phyloP scores from a whole-genome alignment of 768 basidiomycete species.

The Termitomyces sp. region DNA sequence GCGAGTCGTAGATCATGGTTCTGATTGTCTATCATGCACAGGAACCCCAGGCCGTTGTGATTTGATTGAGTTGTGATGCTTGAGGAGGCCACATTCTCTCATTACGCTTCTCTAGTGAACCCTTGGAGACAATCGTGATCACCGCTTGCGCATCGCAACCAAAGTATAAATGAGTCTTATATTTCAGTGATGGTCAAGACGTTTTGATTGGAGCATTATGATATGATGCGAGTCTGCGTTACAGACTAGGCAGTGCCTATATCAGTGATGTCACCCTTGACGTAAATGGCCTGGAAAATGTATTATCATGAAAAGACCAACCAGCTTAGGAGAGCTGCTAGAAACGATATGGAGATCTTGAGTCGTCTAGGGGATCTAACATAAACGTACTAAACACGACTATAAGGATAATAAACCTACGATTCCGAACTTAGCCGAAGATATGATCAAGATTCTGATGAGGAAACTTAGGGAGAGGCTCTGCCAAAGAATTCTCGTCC shows the following conservation, averaged over 20 bases:
- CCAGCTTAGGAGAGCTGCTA: neutral
- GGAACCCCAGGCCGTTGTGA: neutral
- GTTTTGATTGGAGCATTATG: neutral
- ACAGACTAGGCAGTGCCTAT: neutral
- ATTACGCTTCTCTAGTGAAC: neutral
- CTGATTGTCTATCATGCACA: neutral
- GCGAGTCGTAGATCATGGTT: neutral
- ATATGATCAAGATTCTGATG: conserved; percentile 8
- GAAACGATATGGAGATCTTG: neutral
- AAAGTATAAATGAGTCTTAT: neutral
- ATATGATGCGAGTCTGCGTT: neutral
- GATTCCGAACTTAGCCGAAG: neutral
- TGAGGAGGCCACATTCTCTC: neutral
- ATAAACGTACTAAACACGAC: neutral
- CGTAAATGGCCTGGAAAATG: neutral
- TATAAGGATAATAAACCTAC: neutral
- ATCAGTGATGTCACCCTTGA: neutral
- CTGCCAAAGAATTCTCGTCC: conserved; percentile 72
- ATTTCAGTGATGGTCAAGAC: neutral
- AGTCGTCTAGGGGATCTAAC: neutral
- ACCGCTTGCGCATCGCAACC: neutral
- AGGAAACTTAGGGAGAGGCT: conserved; percentile 39
- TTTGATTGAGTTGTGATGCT: conserved; percentile 1
- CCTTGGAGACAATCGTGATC: neutral
- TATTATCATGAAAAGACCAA: neutral